A percentile compares a stretch with the other conserved stretches of the same genome.
These are phyloP conservation scores for Zygnema circumcarinatum DNA, from an alignment of 139 green algal species.

Conservation along the genomic window DNA sequence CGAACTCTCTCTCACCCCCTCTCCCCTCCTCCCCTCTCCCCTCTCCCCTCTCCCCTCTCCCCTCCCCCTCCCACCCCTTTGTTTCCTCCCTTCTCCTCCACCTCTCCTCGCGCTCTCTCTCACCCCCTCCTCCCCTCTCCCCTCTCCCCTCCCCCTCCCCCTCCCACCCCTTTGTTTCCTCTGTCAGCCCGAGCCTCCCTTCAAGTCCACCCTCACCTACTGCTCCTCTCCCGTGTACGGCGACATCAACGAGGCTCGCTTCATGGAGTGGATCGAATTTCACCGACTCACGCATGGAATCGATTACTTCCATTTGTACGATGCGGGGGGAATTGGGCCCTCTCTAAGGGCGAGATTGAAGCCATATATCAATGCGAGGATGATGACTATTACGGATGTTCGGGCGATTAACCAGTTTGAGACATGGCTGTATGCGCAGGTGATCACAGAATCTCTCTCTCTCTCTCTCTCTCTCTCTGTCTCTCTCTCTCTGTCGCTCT, in stretches of 20 bases:
- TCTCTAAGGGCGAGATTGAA: background rate
- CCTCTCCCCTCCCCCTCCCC: background rate
- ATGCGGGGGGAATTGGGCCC: constrained; percentile 29
- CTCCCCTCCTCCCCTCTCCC: too few relatives aligned
- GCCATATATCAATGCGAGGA: background rate
- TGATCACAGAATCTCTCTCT: background rate
- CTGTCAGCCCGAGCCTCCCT: constrained; percentile 11
- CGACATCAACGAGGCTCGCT: background rate
- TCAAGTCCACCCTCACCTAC: constrained; percentile 11
- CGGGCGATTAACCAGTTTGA: constrained; percentile 27
- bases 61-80: background rate
- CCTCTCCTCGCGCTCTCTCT: background rate
- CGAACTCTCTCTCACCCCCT: too few relatives aligned
- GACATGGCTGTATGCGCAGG: constrained; percentile 39
- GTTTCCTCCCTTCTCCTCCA: background rate
- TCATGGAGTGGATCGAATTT: constrained; percentile 45
- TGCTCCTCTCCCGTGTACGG: constrained; percentile 49
- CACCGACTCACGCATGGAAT: constrained; percentile 22
- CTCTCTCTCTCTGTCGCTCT: too few relatives aligned
- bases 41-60: constrained; percentile 1
- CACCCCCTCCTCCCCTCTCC: background rate
- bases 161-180: background rate
- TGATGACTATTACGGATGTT: constrained; percentile 39
- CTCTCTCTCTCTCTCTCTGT: background rate
- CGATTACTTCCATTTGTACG: constrained; percentile 35